These are phyloP conservation scores for Globisporangium canariense DNA, from an alignment of 352 stramenopile genomes.

Conservation along the genomic window DNA sequence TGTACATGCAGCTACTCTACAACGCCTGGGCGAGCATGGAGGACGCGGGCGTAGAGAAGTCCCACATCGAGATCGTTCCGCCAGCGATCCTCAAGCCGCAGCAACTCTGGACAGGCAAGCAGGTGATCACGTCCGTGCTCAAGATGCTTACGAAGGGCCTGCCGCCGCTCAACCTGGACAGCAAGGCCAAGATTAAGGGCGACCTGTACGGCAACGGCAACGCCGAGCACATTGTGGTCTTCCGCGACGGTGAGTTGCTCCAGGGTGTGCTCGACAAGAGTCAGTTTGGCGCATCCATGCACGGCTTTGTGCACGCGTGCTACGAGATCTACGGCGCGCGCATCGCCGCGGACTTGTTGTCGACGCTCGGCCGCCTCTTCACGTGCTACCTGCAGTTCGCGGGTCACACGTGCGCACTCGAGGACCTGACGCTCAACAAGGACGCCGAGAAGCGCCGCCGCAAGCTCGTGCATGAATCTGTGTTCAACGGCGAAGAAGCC, in stretches of 20 bases:
- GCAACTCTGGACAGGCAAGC: slow-evolving; percentile 98
- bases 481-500: slow-evolving; percentile 76
- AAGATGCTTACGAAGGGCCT: slow-evolving; percentile 91
- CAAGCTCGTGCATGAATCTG: slow-evolving; percentile 86
- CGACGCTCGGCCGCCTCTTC: slow-evolving; percentile 90
- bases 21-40: slow-evolving; percentile 95
- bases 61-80: slow-evolving; percentile 94
- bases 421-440: slow-evolving; percentile 97
- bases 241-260: slow-evolving; percentile 95
- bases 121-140: slow-evolving; percentile 98
- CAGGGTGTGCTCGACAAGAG: slow-evolving; percentile 99
- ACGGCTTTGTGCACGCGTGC: slow-evolving; percentile 97
- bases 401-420: slow-evolving; percentile 98
- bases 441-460: slow-evolving; percentile 90
- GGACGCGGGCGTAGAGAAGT: slow-evolving; percentile 82
- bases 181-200: slow-evolving; percentile 96
- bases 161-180: slow-evolving; percentile 90
- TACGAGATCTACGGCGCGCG: slow-evolving; percentile 90
- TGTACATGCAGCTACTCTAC: slow-evolving; percentile 98
- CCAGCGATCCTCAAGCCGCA: slow-evolving; percentile 97
- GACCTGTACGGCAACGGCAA: slow-evolving; percentile 93
- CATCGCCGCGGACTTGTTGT: slow-evolving; percentile 80
- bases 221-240: slow-evolving; percentile 96
- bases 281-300: slow-evolving; percentile 97
- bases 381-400: slow-evolving; percentile 98